Evolutionary conservation across 768 basidiomycete genomes (phyloP).

Genomic region (Goffeauzyma gilvescens): DNA sequence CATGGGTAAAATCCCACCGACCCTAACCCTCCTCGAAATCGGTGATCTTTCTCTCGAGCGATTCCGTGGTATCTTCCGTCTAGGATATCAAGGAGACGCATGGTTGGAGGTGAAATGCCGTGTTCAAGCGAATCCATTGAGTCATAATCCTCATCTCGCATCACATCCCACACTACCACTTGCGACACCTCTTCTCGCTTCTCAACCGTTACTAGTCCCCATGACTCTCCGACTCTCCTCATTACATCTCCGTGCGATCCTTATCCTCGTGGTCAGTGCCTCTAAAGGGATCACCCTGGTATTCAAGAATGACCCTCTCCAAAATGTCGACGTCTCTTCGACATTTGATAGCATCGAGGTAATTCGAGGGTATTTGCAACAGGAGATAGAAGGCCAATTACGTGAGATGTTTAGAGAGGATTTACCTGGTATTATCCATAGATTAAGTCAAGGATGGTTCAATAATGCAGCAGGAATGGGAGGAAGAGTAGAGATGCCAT

Average conservation of each 20-base stretch:
- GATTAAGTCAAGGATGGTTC: constrained; percentile 88
- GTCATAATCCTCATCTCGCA: constrained; percentile 28
- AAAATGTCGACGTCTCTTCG: constrained; percentile 91
- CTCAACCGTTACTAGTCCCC: constrained; percentile 85
- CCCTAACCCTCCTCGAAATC: constrained; percentile 89
- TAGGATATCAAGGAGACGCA: constrained; percentile 88
- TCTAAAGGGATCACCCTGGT: constrained; percentile 97
- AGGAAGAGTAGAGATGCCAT: constrained; percentile 76
- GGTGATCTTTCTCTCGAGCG: constrained; percentile 89
- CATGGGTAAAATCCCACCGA: constrained; percentile 96
- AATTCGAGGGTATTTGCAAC: constrained; percentile 92
- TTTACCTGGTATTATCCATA: constrained; percentile 86
- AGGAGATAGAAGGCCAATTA: constrained; percentile 88
- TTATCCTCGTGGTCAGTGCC: constrained; percentile 90
- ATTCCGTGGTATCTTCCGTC: constrained; percentile 86
- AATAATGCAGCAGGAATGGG: constrained; percentile 27
- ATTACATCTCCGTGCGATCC: constrained; percentile 81
- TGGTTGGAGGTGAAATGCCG: constrained; percentile 32
- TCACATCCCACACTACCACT: constrained; percentile 27
- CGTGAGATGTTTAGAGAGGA: constrained; percentile 98
- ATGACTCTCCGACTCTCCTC: constrained; percentile 95
- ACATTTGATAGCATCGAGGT: constrained; percentile 97
- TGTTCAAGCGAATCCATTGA: constrained; percentile 58
- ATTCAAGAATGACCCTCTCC: constrained; percentile 97
- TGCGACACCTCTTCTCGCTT: constrained; percentile 50